Evolutionary conservation across 2,329 filamentous ascomycete species (phyloP).

Genomic region (Colletotrichum sp.): DNA sequence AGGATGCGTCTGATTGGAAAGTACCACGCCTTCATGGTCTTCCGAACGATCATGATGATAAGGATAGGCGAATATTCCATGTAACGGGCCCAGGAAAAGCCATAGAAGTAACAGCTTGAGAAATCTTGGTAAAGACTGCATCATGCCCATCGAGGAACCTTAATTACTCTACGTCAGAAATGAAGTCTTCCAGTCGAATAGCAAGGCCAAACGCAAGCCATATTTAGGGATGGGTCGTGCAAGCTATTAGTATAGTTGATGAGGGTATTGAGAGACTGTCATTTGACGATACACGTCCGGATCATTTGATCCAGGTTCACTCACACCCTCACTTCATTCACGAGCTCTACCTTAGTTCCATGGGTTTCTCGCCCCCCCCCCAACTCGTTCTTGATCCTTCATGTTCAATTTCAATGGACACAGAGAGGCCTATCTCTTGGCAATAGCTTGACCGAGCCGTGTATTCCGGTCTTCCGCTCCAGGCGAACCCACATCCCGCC

Average conservation of each 20-base stretch:
- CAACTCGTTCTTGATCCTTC: neutral
- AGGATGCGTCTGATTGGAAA: neutral
- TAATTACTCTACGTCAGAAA: neutral
- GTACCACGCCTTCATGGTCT: neutral
- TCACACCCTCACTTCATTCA: neutral
- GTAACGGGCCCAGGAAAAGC: neutral
- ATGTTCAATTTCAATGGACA: neutral
- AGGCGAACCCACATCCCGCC: neutral
- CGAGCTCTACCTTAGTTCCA: neutral
- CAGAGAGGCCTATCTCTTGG: neutral
- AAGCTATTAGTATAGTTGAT: neutral
- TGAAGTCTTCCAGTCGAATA: neutral
- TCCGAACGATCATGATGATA: neutral
- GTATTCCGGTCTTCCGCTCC: neutral
- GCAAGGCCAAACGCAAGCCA: fast-evolving
- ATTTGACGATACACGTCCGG: neutral
- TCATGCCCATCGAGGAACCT: neutral
- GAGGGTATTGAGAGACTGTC: neutral
- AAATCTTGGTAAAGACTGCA: neutral
- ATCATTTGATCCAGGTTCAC: neutral
- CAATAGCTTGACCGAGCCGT: neutral
- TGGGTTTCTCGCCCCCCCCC: neutral
- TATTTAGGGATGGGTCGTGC: neutral
- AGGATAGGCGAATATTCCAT: neutral
- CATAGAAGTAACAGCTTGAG: neutral